Evolutionary conservation across 192 early-diverging fungal genomes (phyloP), one percentile per base, ranked within the genome.

Genomic region (Backusella circina): DNA sequence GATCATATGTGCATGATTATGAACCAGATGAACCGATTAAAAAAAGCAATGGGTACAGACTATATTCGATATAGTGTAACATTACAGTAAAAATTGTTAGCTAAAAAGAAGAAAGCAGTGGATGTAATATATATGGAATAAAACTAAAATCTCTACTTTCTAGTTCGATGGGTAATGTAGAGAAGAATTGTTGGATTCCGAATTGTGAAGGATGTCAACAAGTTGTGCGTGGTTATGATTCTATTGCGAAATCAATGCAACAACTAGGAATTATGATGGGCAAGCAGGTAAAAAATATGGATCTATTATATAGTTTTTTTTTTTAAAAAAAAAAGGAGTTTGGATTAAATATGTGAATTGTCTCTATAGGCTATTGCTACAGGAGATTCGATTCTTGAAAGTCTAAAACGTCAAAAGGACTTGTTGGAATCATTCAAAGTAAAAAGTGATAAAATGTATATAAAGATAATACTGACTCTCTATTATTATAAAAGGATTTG

Each of bases 371-470:
- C 75, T 35, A 28, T 32, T 50, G 66, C 82, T 18, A 83, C 80
- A 72, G 82, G 81, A 21, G 81, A 85, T 50, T 84, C 79, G 0
- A 80, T 90, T 50, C 70, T 91, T 1, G 91, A 91, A 65, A 84
- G 74, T 73, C 54, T 93, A 61, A 92, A 89, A 77, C 79, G 86
- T 33, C 89, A 92, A 65, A 85, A 88, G 12, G 91, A 92, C 69
- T 71, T 92, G 2, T 78, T 93, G 37, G 83, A 88, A n/a, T 86
- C 90, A 21, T 82, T 86, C 61, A 84, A 83, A 72, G 88, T 89
- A 74, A 33, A 51, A 3, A 35, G 30, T n/a, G 12, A 33, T 1
- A 26, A 61, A 16, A 7, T 15, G 36, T 37, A 32, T 41, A 37
- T 15, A 4, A 35, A 21, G 26, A 15, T 5, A 6, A 18, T 8